Conservation (phyloP, 2,329 filamentous ascomycete genomes). For the Dryadomyces sulphureus region DNA sequence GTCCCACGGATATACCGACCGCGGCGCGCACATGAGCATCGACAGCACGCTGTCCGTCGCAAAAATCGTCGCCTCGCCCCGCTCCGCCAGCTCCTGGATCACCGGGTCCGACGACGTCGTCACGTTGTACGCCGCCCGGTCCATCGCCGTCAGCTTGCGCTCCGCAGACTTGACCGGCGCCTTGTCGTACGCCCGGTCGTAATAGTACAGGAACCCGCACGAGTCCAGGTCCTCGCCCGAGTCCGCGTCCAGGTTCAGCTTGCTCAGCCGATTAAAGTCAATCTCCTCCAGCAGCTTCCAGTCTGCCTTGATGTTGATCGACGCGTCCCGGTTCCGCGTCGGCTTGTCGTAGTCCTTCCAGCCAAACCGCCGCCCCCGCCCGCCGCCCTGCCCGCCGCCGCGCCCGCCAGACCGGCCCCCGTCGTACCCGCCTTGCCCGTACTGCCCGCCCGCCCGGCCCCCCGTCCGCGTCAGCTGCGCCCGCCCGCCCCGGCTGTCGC, state of each 20-base stretch:
- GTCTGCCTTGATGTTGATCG: conserved; percentile 88
- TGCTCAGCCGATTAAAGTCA: conserved; percentile 86
- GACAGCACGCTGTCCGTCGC: conserved; percentile 94
- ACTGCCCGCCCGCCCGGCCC: conserved; percentile 49
- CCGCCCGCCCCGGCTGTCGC: conserved; percentile 46
- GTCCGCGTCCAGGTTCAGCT: conserved; percentile 89
- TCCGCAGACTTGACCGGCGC: conserved; percentile 77
- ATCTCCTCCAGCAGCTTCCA: conserved; percentile 97
- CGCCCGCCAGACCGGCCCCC: conserved; percentile 46
- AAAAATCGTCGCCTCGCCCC: conserved; percentile 91
- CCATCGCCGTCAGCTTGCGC: conserved; percentile 74
- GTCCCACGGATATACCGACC: conserved; percentile 97
- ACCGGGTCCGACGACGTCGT: conserved; percentile 92
- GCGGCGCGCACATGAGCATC: conserved; percentile 97
- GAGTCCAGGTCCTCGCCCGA: conserved; percentile 90
- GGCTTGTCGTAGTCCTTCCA: conserved; percentile 99
- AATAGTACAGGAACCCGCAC: conserved; percentile 97
- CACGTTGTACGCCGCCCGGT: conserved; percentile 95
- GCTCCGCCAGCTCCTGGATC: conserved; percentile 92
- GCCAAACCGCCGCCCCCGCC: conserved; percentile 77
- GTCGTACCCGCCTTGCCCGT: conserved; percentile 27
- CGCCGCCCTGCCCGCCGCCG: conserved; percentile 50
- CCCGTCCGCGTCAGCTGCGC: conserved; percentile 51
- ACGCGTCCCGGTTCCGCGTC: conserved; percentile 86
- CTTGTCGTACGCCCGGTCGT: conserved; percentile 93